Percentiles rank a stretch among this genome's conserved stretches.
Conservation (phyloP, 805 yeast genomes). For the Pichia cephalocereana region DNA sequence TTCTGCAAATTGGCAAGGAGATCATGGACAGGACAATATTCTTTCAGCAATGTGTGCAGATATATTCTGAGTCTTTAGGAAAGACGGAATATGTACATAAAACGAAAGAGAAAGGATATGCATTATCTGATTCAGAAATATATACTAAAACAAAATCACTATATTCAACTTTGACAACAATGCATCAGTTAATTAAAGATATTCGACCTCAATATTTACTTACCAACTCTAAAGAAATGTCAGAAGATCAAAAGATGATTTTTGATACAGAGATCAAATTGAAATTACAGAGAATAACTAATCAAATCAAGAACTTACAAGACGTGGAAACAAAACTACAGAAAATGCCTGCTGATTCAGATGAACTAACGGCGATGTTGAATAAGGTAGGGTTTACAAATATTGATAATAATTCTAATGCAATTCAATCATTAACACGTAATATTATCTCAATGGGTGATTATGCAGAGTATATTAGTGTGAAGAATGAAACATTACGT, state of each 20-base stretch:
- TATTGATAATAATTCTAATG: constrained; percentile 8
- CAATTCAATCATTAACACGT: constrained; percentile 33
- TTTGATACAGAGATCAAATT: constrained; percentile 21
- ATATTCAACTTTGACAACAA: not conserved
- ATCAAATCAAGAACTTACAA: constrained; percentile 21
- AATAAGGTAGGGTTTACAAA: not conserved
- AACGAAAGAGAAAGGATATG: not conserved
- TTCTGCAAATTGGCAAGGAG: too few species aligned
- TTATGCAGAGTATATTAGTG: constrained; percentile 27
- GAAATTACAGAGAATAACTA: constrained; percentile 16
- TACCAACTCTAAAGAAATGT: constrained; percentile 17
- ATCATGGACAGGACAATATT: not conserved
- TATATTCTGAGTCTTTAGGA: not conserved
- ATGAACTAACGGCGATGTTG: not conserved
- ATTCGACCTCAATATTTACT: constrained; percentile 29
- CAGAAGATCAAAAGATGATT: constrained; percentile 20
- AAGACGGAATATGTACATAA: not conserved
- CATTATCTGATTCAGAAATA: not conserved
- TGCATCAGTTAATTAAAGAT: constrained; percentile 14
- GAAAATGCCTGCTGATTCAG: not conserved
- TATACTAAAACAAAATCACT: constrained; percentile 1
- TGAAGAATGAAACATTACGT: constrained; percentile 31
- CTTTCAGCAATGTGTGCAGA: constrained; percentile 5
- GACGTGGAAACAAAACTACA: not conserved
- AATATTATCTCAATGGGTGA: constrained; percentile 27